A percentile compares a stretch with the other conserved stretches of the same genome.
Evolutionary conservation across 73 alveolate species (phyloP).

Genomic region (Uronychia setigera): DNA sequence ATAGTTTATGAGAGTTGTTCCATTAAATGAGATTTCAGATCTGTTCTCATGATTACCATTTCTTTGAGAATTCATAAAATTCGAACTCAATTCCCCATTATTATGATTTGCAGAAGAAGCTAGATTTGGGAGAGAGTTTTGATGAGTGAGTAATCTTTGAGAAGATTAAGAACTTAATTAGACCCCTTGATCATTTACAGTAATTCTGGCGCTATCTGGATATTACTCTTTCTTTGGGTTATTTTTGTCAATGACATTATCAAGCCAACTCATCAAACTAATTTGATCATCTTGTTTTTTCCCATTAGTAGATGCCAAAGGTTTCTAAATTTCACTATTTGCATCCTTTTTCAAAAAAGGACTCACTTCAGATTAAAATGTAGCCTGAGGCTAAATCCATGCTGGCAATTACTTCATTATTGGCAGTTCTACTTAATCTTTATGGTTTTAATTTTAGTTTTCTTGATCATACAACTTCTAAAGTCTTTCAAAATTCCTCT

Average conservation of each 20-base stretch:
- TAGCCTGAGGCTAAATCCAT: neutral
- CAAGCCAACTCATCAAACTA: neutral
- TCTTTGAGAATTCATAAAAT: neutral
- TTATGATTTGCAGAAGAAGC: too few relatives aligned
- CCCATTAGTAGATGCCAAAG: neutral
- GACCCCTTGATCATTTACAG: too few relatives aligned
- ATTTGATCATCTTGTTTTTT: neutral
- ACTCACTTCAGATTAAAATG: neutral
- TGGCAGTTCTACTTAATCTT: neutral
- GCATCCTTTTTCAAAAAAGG: too few relatives aligned
- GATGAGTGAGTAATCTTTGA: neutral
- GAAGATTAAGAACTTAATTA: too few relatives aligned
- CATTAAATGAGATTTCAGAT: neutral
- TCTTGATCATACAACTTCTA: neutral
- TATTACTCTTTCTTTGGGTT: neutral
- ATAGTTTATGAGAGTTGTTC: neutral
- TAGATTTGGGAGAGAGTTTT: neutral
- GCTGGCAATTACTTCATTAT: neutral
- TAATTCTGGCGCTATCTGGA: neutral
- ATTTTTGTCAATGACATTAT: neutral
- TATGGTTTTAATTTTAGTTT: neutral
- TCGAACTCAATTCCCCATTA: too few relatives aligned
- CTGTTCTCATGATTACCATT: neutral
- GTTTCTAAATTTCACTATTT: neutral
- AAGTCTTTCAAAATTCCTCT: neutral